phyloP scores from a whole-genome alignment of 2,329 filamentous ascomycete species.

The Aspergillus sojae region DNA sequence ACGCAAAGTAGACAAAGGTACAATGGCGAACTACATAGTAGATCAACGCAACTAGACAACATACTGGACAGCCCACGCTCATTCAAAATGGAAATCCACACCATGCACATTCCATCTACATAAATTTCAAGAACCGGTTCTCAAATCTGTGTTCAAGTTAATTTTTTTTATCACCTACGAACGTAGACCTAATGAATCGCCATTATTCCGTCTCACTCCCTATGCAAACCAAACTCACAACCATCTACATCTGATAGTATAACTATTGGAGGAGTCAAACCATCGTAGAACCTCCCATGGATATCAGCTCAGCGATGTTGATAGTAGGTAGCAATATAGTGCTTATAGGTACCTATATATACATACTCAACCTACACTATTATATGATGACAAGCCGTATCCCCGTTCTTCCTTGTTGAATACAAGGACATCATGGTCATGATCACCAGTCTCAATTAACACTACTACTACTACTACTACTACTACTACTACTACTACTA shows the following conservation, averaged over 20 bases:
- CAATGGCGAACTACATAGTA: not conserved
- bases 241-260: too few relatives aligned
- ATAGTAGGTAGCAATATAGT: not conserved
- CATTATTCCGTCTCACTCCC: fast-evolving
- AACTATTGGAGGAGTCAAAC: too few relatives aligned
- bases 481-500: too few relatives aligned
- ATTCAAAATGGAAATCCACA: too few relatives aligned
- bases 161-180: too few relatives aligned
- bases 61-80: too few relatives aligned
- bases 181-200: too few relatives aligned
- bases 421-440: not conserved
- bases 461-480: not conserved
- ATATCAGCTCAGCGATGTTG: not conserved
- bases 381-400: not conserved
- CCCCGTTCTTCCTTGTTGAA: not conserved
- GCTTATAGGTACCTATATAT: not conserved
- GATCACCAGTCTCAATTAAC: not conserved
- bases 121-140: too few relatives aligned
- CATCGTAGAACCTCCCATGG: too few relatives aligned
- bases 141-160: too few relatives aligned
- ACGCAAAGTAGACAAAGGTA: not conserved
- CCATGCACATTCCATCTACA: too few relatives aligned
- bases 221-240: too few relatives aligned
- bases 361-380: not conserved
- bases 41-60: not conserved